Conservation (phyloP, 805 yeast species). For the Saturnispora halmiae region DNA sequence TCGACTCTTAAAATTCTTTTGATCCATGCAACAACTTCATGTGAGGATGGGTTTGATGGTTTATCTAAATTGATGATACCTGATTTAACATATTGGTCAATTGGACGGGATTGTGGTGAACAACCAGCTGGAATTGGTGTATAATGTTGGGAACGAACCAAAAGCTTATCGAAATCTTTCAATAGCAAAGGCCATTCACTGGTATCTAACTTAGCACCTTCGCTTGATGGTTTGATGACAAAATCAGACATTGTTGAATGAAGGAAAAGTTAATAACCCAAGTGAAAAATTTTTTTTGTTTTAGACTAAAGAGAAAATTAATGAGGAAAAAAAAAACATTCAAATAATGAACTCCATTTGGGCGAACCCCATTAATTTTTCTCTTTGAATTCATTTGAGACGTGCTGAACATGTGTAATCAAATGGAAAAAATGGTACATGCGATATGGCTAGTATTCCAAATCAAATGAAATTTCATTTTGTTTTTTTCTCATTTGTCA, state of each 20-base stretch:
- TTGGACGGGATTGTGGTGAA: slow-evolving; percentile 89
- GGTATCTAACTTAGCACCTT: slow-evolving; percentile 73
- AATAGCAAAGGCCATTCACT: slow-evolving; percentile 92
- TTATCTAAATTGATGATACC: slow-evolving; percentile 97
- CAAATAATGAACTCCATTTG: no score
- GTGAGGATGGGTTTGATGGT: slow-evolving; percentile 97
- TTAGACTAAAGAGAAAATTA: no score
- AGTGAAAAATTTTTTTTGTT: slow-evolving; percentile 8
- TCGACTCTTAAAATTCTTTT: slow-evolving; percentile 91
- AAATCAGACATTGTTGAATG: slow-evolving; percentile 30
- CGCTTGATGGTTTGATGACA: slow-evolving; percentile 81
- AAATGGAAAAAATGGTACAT: no score
- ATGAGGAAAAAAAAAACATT: no score
- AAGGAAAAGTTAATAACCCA: neutral
- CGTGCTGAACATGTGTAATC: no score
- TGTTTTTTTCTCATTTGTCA: no score
- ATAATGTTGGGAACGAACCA: slow-evolving; percentile 94
- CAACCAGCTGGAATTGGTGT: slow-evolving; percentile 96
- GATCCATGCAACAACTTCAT: slow-evolving; percentile 99
- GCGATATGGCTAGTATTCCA: no score
- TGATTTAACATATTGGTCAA: slow-evolving; percentile 79
- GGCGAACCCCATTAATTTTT: no score
- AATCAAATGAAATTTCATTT: no score
- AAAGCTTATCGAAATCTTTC: slow-evolving; percentile 86
- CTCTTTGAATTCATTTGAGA: no score